A percentile compares a stretch with the other conserved stretches of the same genome.
phyloP scores from a whole-genome alignment of 345 rosid species.

The Eucalyptus marginata region DNA sequence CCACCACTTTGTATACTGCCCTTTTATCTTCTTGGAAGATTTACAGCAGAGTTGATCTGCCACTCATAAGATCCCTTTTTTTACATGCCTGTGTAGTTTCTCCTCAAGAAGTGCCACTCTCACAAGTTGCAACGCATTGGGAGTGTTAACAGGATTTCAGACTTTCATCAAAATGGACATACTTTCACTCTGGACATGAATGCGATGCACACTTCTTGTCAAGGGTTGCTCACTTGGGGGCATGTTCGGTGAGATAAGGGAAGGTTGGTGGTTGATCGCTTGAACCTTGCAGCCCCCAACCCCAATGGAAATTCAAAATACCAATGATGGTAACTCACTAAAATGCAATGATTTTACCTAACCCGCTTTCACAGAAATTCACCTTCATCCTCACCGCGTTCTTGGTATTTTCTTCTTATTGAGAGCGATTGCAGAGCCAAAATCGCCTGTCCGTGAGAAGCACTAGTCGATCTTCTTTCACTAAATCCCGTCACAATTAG shows the following conservation, averaged over 20 bases:
- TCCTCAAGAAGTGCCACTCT: not conserved
- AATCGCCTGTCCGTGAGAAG: too few species aligned
- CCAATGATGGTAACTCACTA: slow-evolving; percentile 76
- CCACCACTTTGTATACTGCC: not conserved
- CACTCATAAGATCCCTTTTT: not conserved
- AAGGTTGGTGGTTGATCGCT: slow-evolving; percentile 25
- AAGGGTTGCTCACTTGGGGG: not conserved
- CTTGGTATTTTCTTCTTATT: too few species aligned
- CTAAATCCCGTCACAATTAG: too few species aligned
- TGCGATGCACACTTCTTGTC: not conserved
- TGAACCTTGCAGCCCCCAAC: slow-evolving; percentile 16
- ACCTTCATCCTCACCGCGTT: too few species aligned
- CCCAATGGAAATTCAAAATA: slow-evolving; percentile 34
- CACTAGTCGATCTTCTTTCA: too few species aligned
- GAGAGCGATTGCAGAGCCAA: too few species aligned
- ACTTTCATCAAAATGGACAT: not conserved
- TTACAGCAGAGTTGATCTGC: not conserved
- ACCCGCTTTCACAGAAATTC: too few species aligned
- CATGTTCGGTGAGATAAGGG: not conserved
- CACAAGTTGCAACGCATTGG: not conserved
- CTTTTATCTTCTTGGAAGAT: not conserved
- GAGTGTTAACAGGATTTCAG: not conserved
- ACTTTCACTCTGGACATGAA: not conserved
- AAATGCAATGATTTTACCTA: slow-evolving; percentile 57
- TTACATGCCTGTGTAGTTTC: not conserved